These are phyloP conservation scores for Boletus sp. DNA, from an alignment of 768 basidiomycete genomes.

Conservation along the genomic window DNA sequence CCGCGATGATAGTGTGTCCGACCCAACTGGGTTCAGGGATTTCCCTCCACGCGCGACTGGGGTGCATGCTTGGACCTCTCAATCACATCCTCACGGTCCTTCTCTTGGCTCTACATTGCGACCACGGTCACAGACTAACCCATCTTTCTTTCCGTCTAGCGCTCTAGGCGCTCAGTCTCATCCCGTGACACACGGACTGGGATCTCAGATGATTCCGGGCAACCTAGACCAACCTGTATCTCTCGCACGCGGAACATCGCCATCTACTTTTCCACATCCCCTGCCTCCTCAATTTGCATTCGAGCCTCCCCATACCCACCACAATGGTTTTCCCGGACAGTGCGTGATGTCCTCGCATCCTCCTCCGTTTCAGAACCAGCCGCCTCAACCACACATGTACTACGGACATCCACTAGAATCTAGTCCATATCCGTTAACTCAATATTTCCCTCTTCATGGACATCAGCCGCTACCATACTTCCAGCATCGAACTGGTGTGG, in stretches of 20 bases:
- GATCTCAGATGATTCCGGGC: neutral
- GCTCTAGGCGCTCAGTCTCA: neutral
- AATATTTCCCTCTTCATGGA: constrained; percentile 40
- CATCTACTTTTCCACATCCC: constrained; percentile 20
- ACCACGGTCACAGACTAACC: constrained; percentile 4
- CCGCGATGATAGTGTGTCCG: neutral
- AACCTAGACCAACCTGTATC: neutral
- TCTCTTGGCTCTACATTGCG: neutral
- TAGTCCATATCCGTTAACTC: constrained; percentile 38
- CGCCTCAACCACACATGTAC: constrained; percentile 32
- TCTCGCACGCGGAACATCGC: neutral
- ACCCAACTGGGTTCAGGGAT: neutral
- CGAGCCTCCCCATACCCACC: constrained; percentile 33
- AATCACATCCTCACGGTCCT: neutral
- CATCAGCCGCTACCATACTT: constrained; percentile 36
- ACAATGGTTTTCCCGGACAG: constrained; percentile 38
- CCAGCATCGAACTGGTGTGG: constrained; percentile 35
- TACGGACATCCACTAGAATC: constrained; percentile 34
- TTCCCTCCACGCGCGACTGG: neutral
- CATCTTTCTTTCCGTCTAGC: neutral
- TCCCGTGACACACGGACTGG: neutral
- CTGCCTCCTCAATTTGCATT: constrained; percentile 21
- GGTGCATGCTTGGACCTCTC: neutral
- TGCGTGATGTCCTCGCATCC: constrained; percentile 47
- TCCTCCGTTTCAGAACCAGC: constrained; percentile 26